These are phyloP conservation scores for Leptographium lundbergii DNA, from an alignment of 2,329 filamentous ascomycete genomes.

Conservation along the genomic window DNA sequence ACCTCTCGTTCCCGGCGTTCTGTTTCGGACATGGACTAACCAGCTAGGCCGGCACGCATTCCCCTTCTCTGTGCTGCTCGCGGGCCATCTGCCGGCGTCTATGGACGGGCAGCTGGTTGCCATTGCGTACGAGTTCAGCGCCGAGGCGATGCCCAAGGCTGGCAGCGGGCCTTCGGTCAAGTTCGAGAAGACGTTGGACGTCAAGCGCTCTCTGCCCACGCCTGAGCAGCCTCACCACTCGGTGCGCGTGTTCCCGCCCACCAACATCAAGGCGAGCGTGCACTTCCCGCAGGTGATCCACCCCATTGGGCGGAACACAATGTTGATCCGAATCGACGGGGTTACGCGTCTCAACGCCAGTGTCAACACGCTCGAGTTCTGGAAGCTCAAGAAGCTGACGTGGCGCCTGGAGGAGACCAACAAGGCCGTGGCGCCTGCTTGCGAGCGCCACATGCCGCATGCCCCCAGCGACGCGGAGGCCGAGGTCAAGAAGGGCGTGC, in stretches of 20 bases:
- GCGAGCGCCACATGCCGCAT: constrained; percentile 57
- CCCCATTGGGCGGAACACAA: constrained; percentile 69
- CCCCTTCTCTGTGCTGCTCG: constrained; percentile 79
- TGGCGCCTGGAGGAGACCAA: constrained; percentile 89
- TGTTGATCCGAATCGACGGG: constrained; percentile 75
- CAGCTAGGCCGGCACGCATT: constrained; percentile 55
- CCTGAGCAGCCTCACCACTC: constrained; percentile 76
- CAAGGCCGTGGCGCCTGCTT: constrained; percentile 67
- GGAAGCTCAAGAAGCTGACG: constrained; percentile 81
- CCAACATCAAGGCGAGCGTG: constrained; percentile 78
- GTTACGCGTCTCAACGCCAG: constrained; percentile 59
- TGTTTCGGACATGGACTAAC: not conserved
- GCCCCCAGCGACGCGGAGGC: constrained; percentile 25
- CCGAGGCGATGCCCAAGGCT: constrained; percentile 47
- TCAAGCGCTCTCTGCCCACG: constrained; percentile 65
- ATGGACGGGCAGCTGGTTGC: constrained; percentile 60
- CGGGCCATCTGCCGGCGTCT: constrained; percentile 73
- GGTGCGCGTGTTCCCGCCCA: constrained; percentile 89
- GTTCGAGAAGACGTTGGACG: constrained; percentile 54
- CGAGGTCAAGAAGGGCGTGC: constrained; percentile 51
- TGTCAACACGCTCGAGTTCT: constrained; percentile 61
- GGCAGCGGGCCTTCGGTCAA: constrained; percentile 38
- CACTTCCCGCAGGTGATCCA: constrained; percentile 74
- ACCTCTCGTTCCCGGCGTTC: not conserved
- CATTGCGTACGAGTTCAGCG: constrained; percentile 69